Base-by-base conservation (phyloP, 148 eudicot genomes). In the Nyssa sinensis region DNA sequence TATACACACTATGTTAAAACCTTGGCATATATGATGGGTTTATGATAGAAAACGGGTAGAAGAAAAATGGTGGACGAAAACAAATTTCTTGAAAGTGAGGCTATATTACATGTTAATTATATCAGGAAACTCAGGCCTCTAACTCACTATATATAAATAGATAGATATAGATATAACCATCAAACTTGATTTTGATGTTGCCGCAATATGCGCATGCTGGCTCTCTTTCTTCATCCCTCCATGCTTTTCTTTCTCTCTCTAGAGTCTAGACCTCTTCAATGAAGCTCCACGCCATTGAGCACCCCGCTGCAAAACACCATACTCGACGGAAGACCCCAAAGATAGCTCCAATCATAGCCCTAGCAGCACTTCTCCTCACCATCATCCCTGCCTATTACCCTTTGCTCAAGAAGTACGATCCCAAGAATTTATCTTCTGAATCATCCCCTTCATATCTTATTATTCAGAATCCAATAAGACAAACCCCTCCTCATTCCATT, bases 331-430 rank as follows among this genome's bases (percentile, higher is more conserved):
- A 57, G 71, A 64, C 84, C 47, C 78, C 86, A 1, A 83, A 67
- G 32, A 71, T 73, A 7, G 79, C 77, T 76, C 75, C 82, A 10
- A 39, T 86, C 29, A 23, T 86, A 28, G 81, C 69, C 70, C 17
- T 83, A 17, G 66, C 76, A 3, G 1, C 62, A 1, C 2, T 86
- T 2, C 66, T 86, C 32, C 60, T 81, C 55, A 76, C 84, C 27
- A 62, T 86, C 60, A 64, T 79, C 67, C 81, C 86, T 33, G 53
- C 83, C 31, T 86, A 76, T 61, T 83, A 83, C 71, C 83, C 86
- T 63, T 66, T 64, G 1, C 58, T 78, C 8, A 37, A 25, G n/a
- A n/a, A n/a, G n/a, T n/a, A n/a, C n/a, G 30, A 39, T 62, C 74
- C 23, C 69, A 28, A 57, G 58, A 78, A 73, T 70, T 4, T 69